A percentile compares a stretch with the other conserved stretches of the same genome.
Evolutionary conservation across 2,329 filamentous ascomycete species (phyloP).

Genomic region (Fusarium albosuccineum): DNA sequence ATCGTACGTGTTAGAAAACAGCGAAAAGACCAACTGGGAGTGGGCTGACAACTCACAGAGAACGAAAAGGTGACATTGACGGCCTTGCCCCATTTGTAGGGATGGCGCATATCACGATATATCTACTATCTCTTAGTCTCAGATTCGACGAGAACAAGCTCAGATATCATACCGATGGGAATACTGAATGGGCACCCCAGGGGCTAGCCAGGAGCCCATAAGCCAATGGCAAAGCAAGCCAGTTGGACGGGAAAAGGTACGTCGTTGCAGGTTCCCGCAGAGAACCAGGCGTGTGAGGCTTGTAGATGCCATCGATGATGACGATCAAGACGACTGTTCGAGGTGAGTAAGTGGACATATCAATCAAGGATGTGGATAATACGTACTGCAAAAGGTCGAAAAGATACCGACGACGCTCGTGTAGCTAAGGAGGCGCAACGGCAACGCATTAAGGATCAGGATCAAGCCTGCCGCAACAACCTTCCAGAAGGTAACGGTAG

Average conservation of each 20-base stretch:
- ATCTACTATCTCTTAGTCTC: slow-evolving; percentile 55
- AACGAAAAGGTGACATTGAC: slow-evolving; percentile 87
- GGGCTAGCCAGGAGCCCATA: slow-evolving; percentile 90
- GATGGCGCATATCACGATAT: slow-evolving; percentile 76
- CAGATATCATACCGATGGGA: slow-evolving; percentile 76
- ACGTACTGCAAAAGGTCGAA: slow-evolving; percentile 87
- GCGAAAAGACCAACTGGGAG: neutral
- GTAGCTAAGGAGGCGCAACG: slow-evolving; percentile 85
- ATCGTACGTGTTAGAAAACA: slow-evolving; percentile 9
- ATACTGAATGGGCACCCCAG: slow-evolving; percentile 75
- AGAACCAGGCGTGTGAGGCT: slow-evolving; percentile 83
- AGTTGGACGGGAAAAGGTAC: slow-evolving; percentile 86
- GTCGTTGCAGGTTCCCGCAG: slow-evolving; percentile 84
- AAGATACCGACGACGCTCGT: slow-evolving; percentile 95
- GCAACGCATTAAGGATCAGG: slow-evolving; percentile 86
- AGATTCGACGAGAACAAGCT: neutral
- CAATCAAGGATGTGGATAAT: neutral
- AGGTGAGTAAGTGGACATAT: slow-evolving; percentile 11
- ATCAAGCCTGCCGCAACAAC: slow-evolving; percentile 83
- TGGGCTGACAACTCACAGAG: slow-evolving; percentile 68
- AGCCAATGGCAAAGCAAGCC: slow-evolving; percentile 87
- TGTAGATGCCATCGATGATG: slow-evolving; percentile 87
- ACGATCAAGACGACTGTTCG: slow-evolving; percentile 82
- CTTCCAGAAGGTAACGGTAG: slow-evolving; percentile 82
- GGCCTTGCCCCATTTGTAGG: slow-evolving; percentile 81